phyloP scores from a whole-genome alignment of 441 rosid genomes.

The Populus hybrid region DNA sequence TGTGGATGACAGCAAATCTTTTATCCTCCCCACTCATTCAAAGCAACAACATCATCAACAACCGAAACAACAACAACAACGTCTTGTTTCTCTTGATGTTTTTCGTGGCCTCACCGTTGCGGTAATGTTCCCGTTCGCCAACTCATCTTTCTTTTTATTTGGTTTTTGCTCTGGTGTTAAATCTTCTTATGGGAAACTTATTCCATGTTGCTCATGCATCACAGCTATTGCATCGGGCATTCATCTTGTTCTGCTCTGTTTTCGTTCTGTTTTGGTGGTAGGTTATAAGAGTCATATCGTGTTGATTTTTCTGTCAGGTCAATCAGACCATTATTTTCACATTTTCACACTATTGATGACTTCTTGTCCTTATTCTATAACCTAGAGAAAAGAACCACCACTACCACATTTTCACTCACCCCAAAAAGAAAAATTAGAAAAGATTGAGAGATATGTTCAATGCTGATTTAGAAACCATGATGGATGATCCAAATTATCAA shows the following conservation, averaged over 20 bases:
- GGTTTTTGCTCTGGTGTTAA: neutral
- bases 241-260: neutral
- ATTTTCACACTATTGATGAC: neutral
- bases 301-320: neutral
- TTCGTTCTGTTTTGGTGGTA: neutral
- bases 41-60: neutral
- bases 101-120: conserved; percentile 85
- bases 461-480: neutral
- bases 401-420: neutral
- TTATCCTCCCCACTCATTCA: conserved; percentile 10
- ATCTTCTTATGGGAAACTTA: neutral
- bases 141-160: neutral
- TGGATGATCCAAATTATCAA: neutral
- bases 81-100: conserved; percentile 76
- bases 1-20: conserved; percentile 16
- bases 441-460: neutral
- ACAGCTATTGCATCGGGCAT: neutral
- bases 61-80: conserved; percentile 18
- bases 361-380: neutral
- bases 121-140: conserved; percentile 27
- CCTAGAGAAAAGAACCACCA: neutral
- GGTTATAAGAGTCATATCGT: neutral
- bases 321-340: neutral
- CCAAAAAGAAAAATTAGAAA: neutral
- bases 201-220: neutral